These are phyloP conservation scores for Primulina huaijiensis DNA, from an alignment of 257 asterid genomes.

Conservation along the genomic window DNA sequence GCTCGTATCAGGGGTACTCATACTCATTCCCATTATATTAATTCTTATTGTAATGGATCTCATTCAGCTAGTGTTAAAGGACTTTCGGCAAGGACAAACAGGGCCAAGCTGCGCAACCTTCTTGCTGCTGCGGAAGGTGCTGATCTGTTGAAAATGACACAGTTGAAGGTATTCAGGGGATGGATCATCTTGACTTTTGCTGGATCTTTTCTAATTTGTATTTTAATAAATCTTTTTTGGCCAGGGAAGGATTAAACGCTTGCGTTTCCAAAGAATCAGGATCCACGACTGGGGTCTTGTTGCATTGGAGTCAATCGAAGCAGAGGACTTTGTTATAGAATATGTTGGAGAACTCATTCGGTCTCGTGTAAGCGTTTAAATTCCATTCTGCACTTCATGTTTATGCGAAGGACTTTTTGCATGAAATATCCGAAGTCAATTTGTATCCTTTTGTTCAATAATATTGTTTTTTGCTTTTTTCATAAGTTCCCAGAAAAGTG, in stretches of 20 bases:
- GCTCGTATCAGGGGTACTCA: conserved; percentile 64
- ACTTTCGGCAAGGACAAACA: conserved; percentile 91
- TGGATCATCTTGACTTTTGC: conserved; percentile 21
- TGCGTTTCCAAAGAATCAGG: conserved; percentile 91
- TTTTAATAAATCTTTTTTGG: conserved; percentile 20
- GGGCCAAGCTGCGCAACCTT: conserved; percentile 90
- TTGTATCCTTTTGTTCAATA: background rate
- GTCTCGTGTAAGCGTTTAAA: conserved; percentile 59
- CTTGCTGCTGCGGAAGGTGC: conserved; percentile 99
- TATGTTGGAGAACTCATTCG: conserved; percentile 99
- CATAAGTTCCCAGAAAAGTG: background rate
- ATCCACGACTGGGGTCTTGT: conserved; percentile 99
- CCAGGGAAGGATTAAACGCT: conserved; percentile 90
- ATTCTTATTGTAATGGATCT: conserved; percentile 44
- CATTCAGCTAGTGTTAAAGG: conserved; percentile 63
- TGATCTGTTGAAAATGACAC: conserved; percentile 92
- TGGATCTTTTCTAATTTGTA: conserved; percentile 10
- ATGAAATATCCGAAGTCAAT: background rate
- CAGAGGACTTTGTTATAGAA: conserved; percentile 98
- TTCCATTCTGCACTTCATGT: conserved; percentile 13
- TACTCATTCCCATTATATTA: conserved; percentile 36
- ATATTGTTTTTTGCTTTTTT: background rate
- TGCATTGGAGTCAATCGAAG: conserved; percentile 94
- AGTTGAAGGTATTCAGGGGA: conserved; percentile 66
- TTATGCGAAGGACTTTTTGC: background rate